Conservation (phyloP, 83 land plant species). For the Picea mariana region DNA sequence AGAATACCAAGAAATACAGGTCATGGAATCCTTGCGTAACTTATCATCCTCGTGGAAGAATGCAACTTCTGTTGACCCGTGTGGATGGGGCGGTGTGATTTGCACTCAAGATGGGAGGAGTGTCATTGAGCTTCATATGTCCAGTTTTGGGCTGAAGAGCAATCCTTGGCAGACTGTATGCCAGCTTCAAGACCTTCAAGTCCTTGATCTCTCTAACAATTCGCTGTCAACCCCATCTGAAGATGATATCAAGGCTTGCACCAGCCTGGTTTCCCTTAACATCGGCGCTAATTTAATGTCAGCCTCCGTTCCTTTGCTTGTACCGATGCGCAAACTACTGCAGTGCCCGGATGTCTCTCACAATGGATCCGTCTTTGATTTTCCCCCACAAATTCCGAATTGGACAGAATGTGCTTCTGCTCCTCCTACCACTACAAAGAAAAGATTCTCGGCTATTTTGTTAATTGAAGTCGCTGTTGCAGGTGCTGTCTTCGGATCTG, state of each 20-base stretch:
- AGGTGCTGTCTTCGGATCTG: neutral
- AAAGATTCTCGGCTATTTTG: neutral
- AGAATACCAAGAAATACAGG: neutral
- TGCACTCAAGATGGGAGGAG: neutral
- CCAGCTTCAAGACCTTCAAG: neutral
- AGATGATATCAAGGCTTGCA: neutral
- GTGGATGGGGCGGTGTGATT: neutral
- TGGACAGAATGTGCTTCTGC: neutral
- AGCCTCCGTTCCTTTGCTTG: neutral
- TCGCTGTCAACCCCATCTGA: neutral
- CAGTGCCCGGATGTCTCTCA: neutral
- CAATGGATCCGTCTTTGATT: neutral
- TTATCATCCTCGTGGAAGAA: too few relatives aligned
- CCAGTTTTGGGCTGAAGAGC: neutral
- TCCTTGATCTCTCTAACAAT: constrained; percentile 8
- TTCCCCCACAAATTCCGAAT: too few relatives aligned
- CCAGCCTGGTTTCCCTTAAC: neutral
- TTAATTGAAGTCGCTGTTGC: constrained; percentile 4
- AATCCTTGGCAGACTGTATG: neutral
- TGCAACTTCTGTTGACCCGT: neutral
- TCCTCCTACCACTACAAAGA: neutral
- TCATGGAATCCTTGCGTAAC: neutral
- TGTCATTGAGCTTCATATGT: neutral
- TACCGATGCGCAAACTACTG: too few relatives aligned
- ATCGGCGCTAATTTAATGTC: neutral